phyloP scores from a whole-genome alignment of 306 rosid genomes.

The Vigna radiata region DNA sequence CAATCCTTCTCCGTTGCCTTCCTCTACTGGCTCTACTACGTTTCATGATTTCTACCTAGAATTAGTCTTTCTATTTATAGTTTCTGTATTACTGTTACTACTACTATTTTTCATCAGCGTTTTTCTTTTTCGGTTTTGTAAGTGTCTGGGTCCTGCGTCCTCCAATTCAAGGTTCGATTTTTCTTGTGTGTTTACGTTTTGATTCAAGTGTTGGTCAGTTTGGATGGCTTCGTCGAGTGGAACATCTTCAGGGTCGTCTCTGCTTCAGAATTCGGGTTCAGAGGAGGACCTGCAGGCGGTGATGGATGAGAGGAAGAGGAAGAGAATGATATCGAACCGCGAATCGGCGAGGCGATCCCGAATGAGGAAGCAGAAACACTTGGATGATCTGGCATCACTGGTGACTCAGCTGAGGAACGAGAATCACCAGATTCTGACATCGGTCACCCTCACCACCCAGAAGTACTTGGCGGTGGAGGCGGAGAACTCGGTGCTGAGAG shows the following conservation, averaged over 20 bases:
- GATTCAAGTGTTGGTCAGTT: background rate
- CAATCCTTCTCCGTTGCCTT: conserved; percentile 91
- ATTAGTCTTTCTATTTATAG: background rate
- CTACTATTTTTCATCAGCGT: conserved; percentile 32
- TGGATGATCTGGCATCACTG: conserved; percentile 73
- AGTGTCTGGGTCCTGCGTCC: conserved; percentile 64
- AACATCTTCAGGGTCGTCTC: conserved; percentile 71
- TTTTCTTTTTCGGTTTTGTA: background rate
- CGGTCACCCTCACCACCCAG: conserved; percentile 61
- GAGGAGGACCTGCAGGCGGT: conserved; percentile 63
- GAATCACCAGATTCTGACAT: conserved; percentile 64
- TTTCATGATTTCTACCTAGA: conserved; percentile 65
- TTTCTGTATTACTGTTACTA: background rate
- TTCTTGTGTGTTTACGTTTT: background rate
- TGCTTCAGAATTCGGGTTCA: conserved; percentile 66
- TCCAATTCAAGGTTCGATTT: background rate
- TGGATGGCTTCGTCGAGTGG: conserved; percentile 73
- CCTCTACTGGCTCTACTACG: conserved; percentile 93
- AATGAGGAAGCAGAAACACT: conserved; percentile 87
- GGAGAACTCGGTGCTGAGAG: conserved; percentile 78
- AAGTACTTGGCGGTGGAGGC: conserved; percentile 63
- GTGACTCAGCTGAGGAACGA: conserved; percentile 64
- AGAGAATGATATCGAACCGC: conserved; percentile 88
- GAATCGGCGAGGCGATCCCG: conserved; percentile 90
- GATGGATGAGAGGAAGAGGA: conserved; percentile 83